These are phyloP conservation scores for Fomitopsis schrenkii DNA, from an alignment of 1,284 basidiomycete genomes.

Conservation along the genomic window DNA sequence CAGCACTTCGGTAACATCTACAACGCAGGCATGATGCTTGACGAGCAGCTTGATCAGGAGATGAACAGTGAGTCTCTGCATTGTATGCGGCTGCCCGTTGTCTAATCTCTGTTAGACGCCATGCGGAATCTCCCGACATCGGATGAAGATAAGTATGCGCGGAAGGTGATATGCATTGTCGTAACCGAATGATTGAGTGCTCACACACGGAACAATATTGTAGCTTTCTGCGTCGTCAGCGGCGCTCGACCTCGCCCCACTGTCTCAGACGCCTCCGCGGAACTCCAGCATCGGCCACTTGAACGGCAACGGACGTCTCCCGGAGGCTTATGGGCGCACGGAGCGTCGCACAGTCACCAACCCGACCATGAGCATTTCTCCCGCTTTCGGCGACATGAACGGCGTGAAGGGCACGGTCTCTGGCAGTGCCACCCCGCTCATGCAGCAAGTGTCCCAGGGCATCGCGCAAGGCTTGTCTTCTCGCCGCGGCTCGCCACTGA, in stretches of 20 bases:
- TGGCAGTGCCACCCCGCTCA: slow-evolving; percentile 57
- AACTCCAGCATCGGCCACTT: slow-evolving; percentile 66
- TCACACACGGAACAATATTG: background rate
- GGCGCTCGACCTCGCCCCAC: slow-evolving; percentile 87
- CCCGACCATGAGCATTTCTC: slow-evolving; percentile 60
- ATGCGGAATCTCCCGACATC: slow-evolving; percentile 90
- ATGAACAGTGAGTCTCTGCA: slow-evolving; percentile 70
- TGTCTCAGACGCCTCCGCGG: slow-evolving; percentile 78
- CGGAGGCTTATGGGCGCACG: slow-evolving; percentile 49
- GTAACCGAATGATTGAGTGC: too few species aligned
- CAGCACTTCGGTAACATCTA: slow-evolving; percentile 54
- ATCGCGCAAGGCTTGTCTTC: slow-evolving; percentile 46
- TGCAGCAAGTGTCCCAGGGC: slow-evolving; percentile 59
- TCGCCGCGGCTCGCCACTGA: slow-evolving; percentile 68
- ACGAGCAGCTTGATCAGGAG: slow-evolving; percentile 86
- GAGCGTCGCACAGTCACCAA: slow-evolving; percentile 71
- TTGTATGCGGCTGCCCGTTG: slow-evolving; percentile 14
- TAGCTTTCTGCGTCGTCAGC: slow-evolving; percentile 88
- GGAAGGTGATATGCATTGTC: slow-evolving; percentile 48
- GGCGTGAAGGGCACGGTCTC: slow-evolving; percentile 46
- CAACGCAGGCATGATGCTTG: slow-evolving; percentile 83
- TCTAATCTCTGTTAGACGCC: slow-evolving; percentile 54
- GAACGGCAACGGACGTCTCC: slow-evolving; percentile 53
- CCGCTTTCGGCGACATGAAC: slow-evolving; percentile 44
- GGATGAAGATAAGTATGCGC: slow-evolving; percentile 83